Evolutionary conservation across 2,329 filamentous ascomycete species (phyloP), one percentile per base, ranked within the genome.

Genomic region (Monilinia fructigena): DNA sequence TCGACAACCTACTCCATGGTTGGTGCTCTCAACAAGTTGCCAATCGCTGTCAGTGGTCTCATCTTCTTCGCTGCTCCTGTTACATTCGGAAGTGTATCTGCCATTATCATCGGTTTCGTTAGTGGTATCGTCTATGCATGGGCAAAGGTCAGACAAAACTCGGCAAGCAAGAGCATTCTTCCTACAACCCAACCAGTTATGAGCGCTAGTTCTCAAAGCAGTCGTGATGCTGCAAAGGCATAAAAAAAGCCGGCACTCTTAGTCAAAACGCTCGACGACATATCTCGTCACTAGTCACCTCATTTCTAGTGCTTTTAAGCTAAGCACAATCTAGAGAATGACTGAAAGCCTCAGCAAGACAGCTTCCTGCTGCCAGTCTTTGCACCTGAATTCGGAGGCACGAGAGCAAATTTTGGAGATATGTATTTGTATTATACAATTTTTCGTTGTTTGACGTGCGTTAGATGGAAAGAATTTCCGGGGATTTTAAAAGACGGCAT

Each of bases 1-100:
- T 97, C 93, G 23, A 99, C 95, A 11, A 99, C 95, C 2, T 99
- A 98, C 83, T 96, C 92, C 40, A 98, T 99, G 94, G 95, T 98
- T 66, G 95, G 95, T 69, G 92, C 94, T 23, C 84, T 99, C 75
- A 99, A 99, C 85, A 99, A 99, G 84, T 88, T 99, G 42, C 95
- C 95, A 53, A 93, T 99, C 73, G 95, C 95, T 65, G 79, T 99
- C 72, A 94, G 90, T 70, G 95, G 95, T 38, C 85, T 99, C 52
- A 80, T 99, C 74, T 99, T 99, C 85, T 99, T 99, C 80, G 87
- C 95, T 69, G 93, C 93, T 0, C 93, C 95, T 0, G 90, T 97
- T 73, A 98, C 95, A 0, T 85, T 97, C 69, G 93, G 92, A 73
- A 95, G 92, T 76, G 91, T 97, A 14, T 92, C 92, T 28, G 95